A percentile compares a stretch with the other conserved stretches of the same genome.
Conservation (phyloP, 139 green algal genomes). For the Ulvella scutata region DNA sequence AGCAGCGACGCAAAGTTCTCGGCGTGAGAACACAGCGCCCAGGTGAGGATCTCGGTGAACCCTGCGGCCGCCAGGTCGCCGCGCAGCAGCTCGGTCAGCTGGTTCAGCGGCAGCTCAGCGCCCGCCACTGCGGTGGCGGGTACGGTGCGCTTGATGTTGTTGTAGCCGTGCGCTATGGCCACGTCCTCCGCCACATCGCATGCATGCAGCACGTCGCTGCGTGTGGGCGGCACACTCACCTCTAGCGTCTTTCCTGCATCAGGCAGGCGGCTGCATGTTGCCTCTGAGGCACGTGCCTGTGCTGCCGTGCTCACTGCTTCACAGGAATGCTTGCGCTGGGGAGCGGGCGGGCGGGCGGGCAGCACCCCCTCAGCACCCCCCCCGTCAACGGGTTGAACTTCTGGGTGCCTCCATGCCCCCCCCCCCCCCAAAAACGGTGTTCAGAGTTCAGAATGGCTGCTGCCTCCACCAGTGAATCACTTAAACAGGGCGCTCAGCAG, state of each 20-base stretch:
- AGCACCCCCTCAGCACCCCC: too few relatives aligned
- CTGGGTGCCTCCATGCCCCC: too few relatives aligned
- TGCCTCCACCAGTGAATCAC: too few relatives aligned
- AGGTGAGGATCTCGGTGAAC: slow-evolving; percentile 69
- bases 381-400: too few relatives aligned
- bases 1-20: slow-evolving; percentile 80
- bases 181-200: slow-evolving; percentile 97
- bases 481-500: too few relatives aligned
- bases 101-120: slow-evolving; percentile 78
- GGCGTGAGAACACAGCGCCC: slow-evolving; percentile 63
- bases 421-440: too few relatives aligned
- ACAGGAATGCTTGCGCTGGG: too few relatives aligned
- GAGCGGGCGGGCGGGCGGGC: too few relatives aligned
- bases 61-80: slow-evolving; percentile 63
- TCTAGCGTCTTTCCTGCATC: not conserved
- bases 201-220: slow-evolving; percentile 85
- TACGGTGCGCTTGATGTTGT: slow-evolving; percentile 71
- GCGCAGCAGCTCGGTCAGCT: slow-evolving; percentile 77
- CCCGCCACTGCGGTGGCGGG: slow-evolving; percentile 50
- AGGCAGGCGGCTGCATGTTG: not conserved
- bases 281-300: too few relatives aligned
- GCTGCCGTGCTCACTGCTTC: too few relatives aligned
- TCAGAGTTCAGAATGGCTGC: too few relatives aligned
- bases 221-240: slow-evolving; percentile 62
- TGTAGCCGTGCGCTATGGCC: slow-evolving; percentile 95